A percentile compares a stretch with the other conserved stretches of the same genome.
These are phyloP conservation scores for Neopestalotiopsis sp. DNA, from an alignment of 2,329 filamentous ascomycete genomes.

Conservation along the genomic window DNA sequence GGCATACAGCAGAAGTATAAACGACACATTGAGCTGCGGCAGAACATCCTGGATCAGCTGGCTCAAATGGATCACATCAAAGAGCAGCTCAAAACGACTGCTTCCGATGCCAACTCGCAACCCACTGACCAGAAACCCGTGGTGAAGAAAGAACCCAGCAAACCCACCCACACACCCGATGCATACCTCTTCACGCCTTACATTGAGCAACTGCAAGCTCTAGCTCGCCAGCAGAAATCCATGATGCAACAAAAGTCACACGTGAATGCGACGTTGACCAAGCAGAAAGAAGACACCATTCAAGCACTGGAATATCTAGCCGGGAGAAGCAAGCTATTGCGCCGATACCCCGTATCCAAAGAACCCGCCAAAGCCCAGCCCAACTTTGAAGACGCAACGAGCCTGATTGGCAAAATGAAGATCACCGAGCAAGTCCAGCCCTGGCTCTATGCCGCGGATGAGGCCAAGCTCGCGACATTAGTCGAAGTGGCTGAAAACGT, in stretches of 20 bases:
- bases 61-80: constrained; percentile 30
- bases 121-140: not conserved
- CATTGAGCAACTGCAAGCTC: constrained; percentile 55
- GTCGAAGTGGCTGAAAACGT: constrained; percentile 64
- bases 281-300: constrained; percentile 55
- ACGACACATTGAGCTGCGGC: constrained; percentile 55
- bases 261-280: constrained; percentile 53
- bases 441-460: constrained; percentile 65
- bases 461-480: constrained; percentile 62
- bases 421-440: constrained; percentile 47
- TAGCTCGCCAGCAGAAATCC: constrained; percentile 62
- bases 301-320: constrained; percentile 58
- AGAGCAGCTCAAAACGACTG: constrained; percentile 17
- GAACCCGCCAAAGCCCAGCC: constrained; percentile 36
- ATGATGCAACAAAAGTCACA: constrained; percentile 64
- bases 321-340: constrained; percentile 67
- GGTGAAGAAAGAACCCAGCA: not conserved
- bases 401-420: constrained; percentile 41
- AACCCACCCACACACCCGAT: constrained; percentile 24
- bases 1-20: constrained; percentile 59
- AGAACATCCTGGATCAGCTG: constrained; percentile 49
- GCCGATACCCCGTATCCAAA: constrained; percentile 51
- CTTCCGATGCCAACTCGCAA: constrained; percentile 5
- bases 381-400: constrained; percentile 51
- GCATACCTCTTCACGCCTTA: constrained; percentile 60